Conservation (phyloP, 2,329 filamentous ascomycete genomes). For the Raffaelea albimanens region DNA sequence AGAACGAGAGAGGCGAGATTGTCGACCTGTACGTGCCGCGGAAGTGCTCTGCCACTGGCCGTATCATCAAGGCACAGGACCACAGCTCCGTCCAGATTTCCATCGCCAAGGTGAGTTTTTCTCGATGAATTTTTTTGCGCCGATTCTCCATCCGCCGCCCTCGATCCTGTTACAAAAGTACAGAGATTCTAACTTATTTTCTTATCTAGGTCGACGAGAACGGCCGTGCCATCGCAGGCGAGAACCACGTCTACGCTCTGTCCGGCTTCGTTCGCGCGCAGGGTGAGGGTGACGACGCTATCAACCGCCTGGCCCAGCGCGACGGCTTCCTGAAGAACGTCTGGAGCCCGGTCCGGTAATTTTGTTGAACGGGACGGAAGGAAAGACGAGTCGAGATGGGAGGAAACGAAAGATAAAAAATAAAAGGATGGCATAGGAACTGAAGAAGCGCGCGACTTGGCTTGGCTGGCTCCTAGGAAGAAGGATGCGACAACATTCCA, state of each 20-base stretch:
- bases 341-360: constrained; percentile 70
- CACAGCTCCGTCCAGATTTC: constrained; percentile 97
- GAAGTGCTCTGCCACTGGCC: constrained; percentile 98
- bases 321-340: constrained; percentile 96
- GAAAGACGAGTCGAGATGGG: not conserved
- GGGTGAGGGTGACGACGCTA: constrained; percentile 93
- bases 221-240: constrained; percentile 84
- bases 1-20: constrained; percentile 69
- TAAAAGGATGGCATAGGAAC: too few relatives aligned
- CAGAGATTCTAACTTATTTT: not conserved
- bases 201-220: constrained; percentile 72
- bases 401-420: not conserved
- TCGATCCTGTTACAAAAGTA: not conserved
- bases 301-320: constrained; percentile 92
- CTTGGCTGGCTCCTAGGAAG: too few relatives aligned
- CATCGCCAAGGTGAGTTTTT: constrained; percentile 66
- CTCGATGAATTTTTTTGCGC: too few relatives aligned
- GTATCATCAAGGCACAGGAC: constrained; percentile 99
- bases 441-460: too few relatives aligned
- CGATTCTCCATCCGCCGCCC: too few relatives aligned
- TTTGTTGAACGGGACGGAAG: constrained; percentile 4
- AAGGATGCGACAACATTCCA: too few relatives aligned
- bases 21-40: constrained; percentile 70
- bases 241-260: constrained; percentile 95
- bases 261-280: constrained; percentile 96